Evolutionary conservation across 257 asterid genomes (phyloP).

Genomic region (Primulina huaijiensis): DNA sequence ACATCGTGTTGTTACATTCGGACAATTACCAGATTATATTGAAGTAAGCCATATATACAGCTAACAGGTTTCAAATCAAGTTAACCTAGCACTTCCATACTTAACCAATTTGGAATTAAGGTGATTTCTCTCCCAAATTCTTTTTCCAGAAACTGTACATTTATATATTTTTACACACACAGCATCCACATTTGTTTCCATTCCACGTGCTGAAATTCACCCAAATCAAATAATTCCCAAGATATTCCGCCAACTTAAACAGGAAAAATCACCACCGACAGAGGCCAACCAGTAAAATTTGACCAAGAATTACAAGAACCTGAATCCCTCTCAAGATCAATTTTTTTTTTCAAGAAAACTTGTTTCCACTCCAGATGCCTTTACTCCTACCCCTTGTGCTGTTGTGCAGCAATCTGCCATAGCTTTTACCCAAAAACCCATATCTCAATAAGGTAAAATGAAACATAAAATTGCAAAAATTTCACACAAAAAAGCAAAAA

Average conservation of each 20-base stretch:
- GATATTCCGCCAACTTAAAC: slow-evolving; percentile 16
- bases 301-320: not conserved
- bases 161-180: slow-evolving; percentile 9
- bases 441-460: slow-evolving; percentile 14
- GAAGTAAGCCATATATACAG: slow-evolving; percentile 11
- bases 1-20: not conserved
- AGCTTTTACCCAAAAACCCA: slow-evolving; percentile 21
- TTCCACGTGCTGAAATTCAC: slow-evolving; percentile 8
- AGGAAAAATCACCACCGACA: slow-evolving; percentile 22
- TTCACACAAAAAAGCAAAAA: slow-evolving; percentile 1
- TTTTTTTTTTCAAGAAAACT: slow-evolving; percentile 4
- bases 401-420: slow-evolving; percentile 19
- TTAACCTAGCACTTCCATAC: slow-evolving; percentile 22
- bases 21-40: slow-evolving; percentile 14
- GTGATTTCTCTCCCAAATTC: slow-evolving; percentile 18
- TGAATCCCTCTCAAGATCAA: slow-evolving; percentile 21
- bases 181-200: not conserved
- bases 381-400: slow-evolving; percentile 17
- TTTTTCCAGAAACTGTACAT: slow-evolving; percentile 18
- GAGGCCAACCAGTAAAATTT: not conserved
- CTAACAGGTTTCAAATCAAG: slow-evolving; percentile 14
- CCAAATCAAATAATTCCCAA: not conserved
- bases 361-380: slow-evolving; percentile 15
- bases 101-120: slow-evolving; percentile 11
- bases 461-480: slow-evolving; percentile 2